phyloP scores from a whole-genome alignment of 108 stramenopile genomes.

The Nannochloropsis oceanica region DNA sequence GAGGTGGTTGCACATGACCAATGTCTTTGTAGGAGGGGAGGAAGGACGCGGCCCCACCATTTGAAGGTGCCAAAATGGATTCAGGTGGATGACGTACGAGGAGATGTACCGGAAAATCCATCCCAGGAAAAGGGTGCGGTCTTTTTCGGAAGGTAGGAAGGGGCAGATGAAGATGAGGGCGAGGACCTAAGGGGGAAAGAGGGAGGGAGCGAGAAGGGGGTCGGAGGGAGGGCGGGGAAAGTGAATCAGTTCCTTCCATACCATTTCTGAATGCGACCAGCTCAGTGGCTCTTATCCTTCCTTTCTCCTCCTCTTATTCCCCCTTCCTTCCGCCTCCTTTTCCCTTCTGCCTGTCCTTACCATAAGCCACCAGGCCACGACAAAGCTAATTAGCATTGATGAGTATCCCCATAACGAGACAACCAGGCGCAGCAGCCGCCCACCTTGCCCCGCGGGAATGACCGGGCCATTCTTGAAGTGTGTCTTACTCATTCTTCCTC shows the following conservation, averaged over 20 bases:
- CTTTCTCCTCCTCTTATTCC: background rate
- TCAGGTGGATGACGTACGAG: background rate
- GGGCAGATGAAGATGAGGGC: background rate
- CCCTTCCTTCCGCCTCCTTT: no score
- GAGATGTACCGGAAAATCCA: background rate
- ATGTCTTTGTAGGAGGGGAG: background rate
- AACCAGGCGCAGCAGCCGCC: background rate
- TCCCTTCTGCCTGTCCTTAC: background rate
- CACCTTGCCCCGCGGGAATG: background rate
- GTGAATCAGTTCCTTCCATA: background rate
- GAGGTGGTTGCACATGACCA: background rate
- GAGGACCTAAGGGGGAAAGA: background rate
- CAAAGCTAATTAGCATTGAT: background rate
- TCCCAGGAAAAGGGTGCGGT: background rate
- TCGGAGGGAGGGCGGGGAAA: background rate
- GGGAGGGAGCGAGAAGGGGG: background rate
- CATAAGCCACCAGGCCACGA: background rate
- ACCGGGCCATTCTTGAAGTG: background rate
- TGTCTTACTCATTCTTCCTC: background rate
- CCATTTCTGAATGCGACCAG: no score
- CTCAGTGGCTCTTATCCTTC: background rate
- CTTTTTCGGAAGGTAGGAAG: background rate
- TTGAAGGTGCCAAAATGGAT: background rate
- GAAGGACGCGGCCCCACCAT: background rate
- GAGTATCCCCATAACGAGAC: background rate